phyloP scores from a whole-genome alignment of 495 filamentous ascomycete species.

The Penicillium antarcticum region DNA sequence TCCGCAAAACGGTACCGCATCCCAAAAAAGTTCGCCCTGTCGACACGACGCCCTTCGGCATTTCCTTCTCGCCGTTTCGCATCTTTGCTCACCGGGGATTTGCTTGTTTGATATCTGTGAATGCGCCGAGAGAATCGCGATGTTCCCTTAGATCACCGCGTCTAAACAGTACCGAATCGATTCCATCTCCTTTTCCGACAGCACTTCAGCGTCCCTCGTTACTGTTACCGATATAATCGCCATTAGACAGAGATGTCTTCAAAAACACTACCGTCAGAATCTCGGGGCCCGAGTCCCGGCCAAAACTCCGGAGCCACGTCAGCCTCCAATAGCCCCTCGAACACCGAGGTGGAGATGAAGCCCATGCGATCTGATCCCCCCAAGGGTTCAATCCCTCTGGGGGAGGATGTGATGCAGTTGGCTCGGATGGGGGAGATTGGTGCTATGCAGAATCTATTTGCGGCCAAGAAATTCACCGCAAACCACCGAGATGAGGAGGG shows the following conservation, averaged over 20 bases:
- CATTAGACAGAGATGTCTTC: constrained; percentile 24
- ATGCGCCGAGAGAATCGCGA: constrained; percentile 6
- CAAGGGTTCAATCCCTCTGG: constrained; percentile 52
- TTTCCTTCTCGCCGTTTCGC: background rate
- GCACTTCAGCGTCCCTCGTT: background rate
- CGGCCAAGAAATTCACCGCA: constrained; percentile 73
- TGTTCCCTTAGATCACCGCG: constrained; percentile 11
- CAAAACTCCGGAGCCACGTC: constrained; percentile 27
- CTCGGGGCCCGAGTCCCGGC: constrained; percentile 23
- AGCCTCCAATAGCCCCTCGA: constrained; percentile 51
- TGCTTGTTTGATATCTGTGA: background rate
- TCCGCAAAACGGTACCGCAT: background rate
- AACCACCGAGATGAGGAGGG: constrained; percentile 83
- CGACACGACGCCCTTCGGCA: background rate
- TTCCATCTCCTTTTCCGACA: constrained; percentile 7
- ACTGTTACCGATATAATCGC: constrained; percentile 1
- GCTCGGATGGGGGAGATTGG: constrained; percentile 82
- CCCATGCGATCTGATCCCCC: constrained; percentile 49
- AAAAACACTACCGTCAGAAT: constrained; percentile 25
- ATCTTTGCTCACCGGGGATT: background rate
- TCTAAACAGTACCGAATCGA: constrained; percentile 7
- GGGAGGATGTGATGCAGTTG: constrained; percentile 93
- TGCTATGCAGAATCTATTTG: constrained; percentile 85
- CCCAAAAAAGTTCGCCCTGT: background rate
- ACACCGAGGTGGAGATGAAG: constrained; percentile 67